phyloP scores from a whole-genome alignment of 169 alveolate genomes.

The Perkinsus olseni region DNA sequence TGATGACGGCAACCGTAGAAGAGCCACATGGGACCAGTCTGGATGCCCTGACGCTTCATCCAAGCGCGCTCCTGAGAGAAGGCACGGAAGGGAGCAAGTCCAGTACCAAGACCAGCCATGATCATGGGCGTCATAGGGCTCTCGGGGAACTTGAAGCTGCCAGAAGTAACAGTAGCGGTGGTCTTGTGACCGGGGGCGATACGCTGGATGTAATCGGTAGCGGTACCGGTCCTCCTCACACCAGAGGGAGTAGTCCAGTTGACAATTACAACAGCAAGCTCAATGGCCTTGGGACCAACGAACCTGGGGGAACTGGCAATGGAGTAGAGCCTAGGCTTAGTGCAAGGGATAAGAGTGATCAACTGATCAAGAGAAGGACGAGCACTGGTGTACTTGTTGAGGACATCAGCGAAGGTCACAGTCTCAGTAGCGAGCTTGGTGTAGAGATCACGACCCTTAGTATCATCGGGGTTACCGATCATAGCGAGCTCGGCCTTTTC shows the following conservation, averaged over 20 bases:
- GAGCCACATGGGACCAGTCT: slow-evolving; percentile 38
- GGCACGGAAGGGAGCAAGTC: slow-evolving; percentile 55
- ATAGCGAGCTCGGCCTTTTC: slow-evolving; percentile 31
- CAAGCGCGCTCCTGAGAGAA: slow-evolving; percentile 41
- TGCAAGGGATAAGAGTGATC: slow-evolving; percentile 21
- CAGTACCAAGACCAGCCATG: slow-evolving; percentile 57
- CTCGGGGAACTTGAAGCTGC: slow-evolving; percentile 41
- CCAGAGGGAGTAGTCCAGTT: not conserved
- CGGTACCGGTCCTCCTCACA: not conserved
- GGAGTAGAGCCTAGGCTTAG: slow-evolving; percentile 35
- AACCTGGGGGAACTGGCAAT: slow-evolving; percentile 28
- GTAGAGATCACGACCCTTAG: slow-evolving; percentile 8
- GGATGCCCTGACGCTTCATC: slow-evolving; percentile 23
- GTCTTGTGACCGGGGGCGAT: slow-evolving; percentile 2
- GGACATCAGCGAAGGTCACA: slow-evolving; percentile 24
- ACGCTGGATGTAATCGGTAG: slow-evolving; percentile 6
- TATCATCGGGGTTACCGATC: slow-evolving; percentile 1
- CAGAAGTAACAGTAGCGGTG: not conserved
- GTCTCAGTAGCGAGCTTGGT: slow-evolving; percentile 19
- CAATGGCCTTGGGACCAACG: slow-evolving; percentile 6
- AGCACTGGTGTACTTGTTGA: slow-evolving; percentile 21
- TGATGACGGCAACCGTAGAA: slow-evolving; percentile 46
- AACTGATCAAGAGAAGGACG: slow-evolving; percentile 26
- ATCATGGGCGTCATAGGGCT: slow-evolving; percentile 38
- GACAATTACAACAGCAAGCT: not conserved